These are phyloP conservation scores for Leishmania gerbilli DNA, from an alignment of 208 protist species.

Conservation along the genomic window DNA sequence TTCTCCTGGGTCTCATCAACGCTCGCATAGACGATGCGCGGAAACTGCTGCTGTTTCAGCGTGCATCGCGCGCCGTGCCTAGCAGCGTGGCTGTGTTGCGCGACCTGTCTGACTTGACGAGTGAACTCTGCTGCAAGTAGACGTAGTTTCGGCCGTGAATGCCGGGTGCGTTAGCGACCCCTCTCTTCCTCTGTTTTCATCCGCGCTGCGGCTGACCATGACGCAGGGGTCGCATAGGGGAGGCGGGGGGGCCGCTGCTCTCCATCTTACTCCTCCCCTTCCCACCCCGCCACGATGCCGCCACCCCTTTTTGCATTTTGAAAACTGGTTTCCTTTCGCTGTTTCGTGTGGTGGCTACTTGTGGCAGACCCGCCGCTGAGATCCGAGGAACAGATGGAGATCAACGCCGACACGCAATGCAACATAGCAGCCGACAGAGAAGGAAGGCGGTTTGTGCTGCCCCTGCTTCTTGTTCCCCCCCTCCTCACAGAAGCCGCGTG, in stretches of 20 bases:
- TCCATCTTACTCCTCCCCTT: not conserved
- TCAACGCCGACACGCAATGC: not conserved
- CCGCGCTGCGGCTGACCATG: not conserved
- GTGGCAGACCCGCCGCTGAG: not conserved
- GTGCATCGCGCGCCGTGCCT: constrained; percentile 14
- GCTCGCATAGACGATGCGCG: constrained; percentile 43
- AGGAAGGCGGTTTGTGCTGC: not conserved
- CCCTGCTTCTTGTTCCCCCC: not conserved
- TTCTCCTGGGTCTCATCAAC: constrained; percentile 89
- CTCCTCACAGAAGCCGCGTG: constrained; percentile 2
- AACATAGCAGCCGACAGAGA: not conserved
- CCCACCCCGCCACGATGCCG: not conserved
- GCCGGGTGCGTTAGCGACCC: not conserved
- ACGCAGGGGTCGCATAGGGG: not conserved
- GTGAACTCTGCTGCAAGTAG: constrained; percentile 16
- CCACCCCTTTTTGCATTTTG: not conserved
- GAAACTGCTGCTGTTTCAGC: constrained; percentile 34
- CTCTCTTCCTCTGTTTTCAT: not conserved
- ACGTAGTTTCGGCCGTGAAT: not conserved
- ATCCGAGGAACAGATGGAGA: not conserved
- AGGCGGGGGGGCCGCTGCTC: not conserved
- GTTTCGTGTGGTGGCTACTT: not conserved
- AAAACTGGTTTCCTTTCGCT: not conserved
- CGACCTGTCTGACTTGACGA: constrained; percentile 15
- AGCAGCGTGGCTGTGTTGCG: constrained; percentile 10